These are phyloP conservation scores for Psilocybe cubensis DNA, from an alignment of 768 basidiomycete species.

Conservation along the genomic window DNA sequence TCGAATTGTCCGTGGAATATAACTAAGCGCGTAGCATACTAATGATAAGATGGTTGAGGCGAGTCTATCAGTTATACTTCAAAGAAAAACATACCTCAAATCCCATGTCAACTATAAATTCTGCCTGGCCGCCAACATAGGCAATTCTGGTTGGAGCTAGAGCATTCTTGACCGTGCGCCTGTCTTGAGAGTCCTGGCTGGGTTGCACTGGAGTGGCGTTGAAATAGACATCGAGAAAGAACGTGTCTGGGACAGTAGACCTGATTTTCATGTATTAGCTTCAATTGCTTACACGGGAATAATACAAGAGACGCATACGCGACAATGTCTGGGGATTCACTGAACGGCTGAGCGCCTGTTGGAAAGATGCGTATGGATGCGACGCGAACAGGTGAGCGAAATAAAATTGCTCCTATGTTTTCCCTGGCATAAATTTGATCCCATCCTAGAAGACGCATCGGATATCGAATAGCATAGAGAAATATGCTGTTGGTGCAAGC, in stretches of 20 bases:
- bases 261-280: conserved; percentile 28
- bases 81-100: conserved; percentile 50
- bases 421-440: conserved; percentile 63
- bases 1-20: conserved; percentile 79
- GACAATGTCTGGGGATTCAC: conserved; percentile 58
- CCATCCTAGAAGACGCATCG: conserved; percentile 68
- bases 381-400: conserved; percentile 68
- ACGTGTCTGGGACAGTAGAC: conserved; percentile 74
- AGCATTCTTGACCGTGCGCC: conserved; percentile 68
- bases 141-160: conserved; percentile 73
- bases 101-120: conserved; percentile 74
- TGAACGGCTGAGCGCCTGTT: conserved; percentile 65
- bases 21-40: conserved; percentile 80
- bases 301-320: conserved; percentile 48
- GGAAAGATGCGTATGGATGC: conserved; percentile 72
- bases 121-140: conserved; percentile 68
- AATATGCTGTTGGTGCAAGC: not conserved
- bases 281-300: not conserved
- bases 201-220: conserved; percentile 62
- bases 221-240: conserved; percentile 76
- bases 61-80: not conserved
- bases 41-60: not conserved
- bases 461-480: conserved; percentile 1
- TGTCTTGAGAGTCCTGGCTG: conserved; percentile 50
- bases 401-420: conserved; percentile 72